Evolutionary conservation across 371 early-diverging fungal genomes (phyloP).

Genomic region (Dichotomocladium elegans): DNA sequence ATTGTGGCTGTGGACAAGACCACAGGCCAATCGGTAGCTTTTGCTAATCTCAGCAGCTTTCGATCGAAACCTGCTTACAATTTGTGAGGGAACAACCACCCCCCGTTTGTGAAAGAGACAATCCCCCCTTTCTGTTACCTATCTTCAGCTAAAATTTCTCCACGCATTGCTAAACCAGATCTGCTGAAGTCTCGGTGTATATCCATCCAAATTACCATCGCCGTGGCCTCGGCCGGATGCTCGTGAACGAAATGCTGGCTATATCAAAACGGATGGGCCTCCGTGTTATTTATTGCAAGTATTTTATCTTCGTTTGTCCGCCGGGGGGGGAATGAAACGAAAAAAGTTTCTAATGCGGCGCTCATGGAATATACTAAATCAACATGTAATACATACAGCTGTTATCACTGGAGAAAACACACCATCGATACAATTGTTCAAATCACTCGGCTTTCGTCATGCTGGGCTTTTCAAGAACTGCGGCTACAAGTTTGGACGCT

Average conservation of each 20-base stretch:
- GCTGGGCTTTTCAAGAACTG: constrained; percentile 31
- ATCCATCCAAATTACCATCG: constrained; percentile 37
- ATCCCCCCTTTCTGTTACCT: too few relatives aligned
- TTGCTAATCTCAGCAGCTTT: constrained; percentile 29
- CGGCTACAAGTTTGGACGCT: constrained; percentile 46
- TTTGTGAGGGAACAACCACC: constrained; percentile 18
- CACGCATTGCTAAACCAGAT: constrained; percentile 9
- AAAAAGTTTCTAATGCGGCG: too few relatives aligned
- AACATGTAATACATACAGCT: constrained; percentile 9
- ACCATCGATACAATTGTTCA: constrained; percentile 29
- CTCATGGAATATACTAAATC: neutral
- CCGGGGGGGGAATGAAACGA: too few relatives aligned
- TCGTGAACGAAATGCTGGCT: constrained; percentile 31
- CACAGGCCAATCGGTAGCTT: constrained; percentile 30
- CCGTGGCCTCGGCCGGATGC: constrained; percentile 30
- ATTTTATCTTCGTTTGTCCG: too few relatives aligned
- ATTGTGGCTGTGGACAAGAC: constrained; percentile 40
- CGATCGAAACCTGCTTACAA: constrained; percentile 37
- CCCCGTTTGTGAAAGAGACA: neutral
- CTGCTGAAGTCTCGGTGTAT: constrained; percentile 44
- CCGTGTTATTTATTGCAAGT: constrained; percentile 29
- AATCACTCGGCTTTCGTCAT: constrained; percentile 25
- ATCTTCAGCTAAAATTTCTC: too few relatives aligned
- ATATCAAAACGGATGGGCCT: constrained; percentile 29
- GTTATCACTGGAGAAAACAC: constrained; percentile 42